These are phyloP conservation scores for Thelonectria discophora DNA, from an alignment of 2,329 filamentous ascomycete species.

Conservation along the genomic window DNA sequence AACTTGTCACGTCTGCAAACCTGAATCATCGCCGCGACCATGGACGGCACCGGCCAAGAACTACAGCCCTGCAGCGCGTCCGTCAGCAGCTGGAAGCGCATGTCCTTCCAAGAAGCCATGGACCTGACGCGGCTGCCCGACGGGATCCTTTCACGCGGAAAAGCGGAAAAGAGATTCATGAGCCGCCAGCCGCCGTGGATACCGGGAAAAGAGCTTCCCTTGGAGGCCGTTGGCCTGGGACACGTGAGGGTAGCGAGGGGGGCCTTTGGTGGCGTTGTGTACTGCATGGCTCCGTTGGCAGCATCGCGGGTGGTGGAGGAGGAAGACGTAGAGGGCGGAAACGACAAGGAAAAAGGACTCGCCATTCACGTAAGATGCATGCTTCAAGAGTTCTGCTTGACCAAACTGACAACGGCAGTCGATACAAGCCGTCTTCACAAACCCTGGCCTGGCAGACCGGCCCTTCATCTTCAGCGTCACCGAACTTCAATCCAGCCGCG, in stretches of 20 bases:
- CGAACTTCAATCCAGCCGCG: conserved; percentile 54
- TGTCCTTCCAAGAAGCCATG: conserved; percentile 45
- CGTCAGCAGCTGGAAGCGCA: conserved; percentile 36
- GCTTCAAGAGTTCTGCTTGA: background rate
- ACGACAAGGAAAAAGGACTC: conserved; percentile 32
- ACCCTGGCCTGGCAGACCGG: conserved; percentile 56
- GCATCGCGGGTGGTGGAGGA: conserved; percentile 47
- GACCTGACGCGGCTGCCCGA: conserved; percentile 39
- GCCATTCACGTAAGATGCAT: conserved; percentile 48
- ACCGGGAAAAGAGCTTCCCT: conserved; percentile 45
- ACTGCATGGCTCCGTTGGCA: conserved; percentile 49
- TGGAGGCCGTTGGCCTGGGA: conserved; percentile 34
- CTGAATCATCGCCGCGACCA: background rate
- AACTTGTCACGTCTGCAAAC: background rate
- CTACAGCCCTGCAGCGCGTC: conserved; percentile 14
- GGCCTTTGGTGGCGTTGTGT: conserved; percentile 52
- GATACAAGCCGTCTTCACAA: conserved; percentile 65
- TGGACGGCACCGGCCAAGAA: background rate
- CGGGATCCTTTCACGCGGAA: background rate
- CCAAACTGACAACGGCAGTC: conserved; percentile 49
- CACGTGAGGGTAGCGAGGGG: conserved; percentile 32
- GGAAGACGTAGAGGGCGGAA: conserved; percentile 38
- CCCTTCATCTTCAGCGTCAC: conserved; percentile 63
- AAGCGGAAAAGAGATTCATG: conserved; percentile 39
- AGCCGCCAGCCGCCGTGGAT: conserved; percentile 48